Conservation (phyloP, 148 eudicot genomes). For the Fallopia convolvulus region DNA sequence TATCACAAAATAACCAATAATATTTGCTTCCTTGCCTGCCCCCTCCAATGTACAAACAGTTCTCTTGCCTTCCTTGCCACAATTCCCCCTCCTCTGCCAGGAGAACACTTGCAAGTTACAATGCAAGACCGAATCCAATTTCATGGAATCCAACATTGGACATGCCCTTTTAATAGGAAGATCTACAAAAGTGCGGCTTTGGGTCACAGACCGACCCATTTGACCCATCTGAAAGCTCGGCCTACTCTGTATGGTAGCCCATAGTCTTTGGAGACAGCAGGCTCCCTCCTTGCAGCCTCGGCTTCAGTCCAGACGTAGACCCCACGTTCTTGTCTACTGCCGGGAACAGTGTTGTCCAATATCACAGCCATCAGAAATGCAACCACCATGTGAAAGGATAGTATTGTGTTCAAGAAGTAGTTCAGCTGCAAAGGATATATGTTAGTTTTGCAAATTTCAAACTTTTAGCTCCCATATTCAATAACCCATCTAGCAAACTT, state of each 20-base stretch:
- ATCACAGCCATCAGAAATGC: conserved; percentile 84
- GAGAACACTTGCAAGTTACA: neutral
- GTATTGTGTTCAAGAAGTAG: conserved; percentile 68
- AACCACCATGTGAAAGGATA: conserved; percentile 90
- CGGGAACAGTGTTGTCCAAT: conserved; percentile 91
- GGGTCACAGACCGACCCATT: conserved; percentile 81
- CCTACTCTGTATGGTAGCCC: conserved; percentile 83
- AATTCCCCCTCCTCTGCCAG: neutral
- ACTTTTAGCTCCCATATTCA: neutral
- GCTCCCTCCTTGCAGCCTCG: conserved; percentile 85
- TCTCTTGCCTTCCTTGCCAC: neutral
- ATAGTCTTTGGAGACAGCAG: conserved; percentile 81
- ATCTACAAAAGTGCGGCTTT: neutral
- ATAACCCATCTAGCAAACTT: no score
- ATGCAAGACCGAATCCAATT: neutral
- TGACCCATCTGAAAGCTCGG: conserved; percentile 88
- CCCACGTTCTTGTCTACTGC: conserved; percentile 86
- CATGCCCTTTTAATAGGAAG: neutral
- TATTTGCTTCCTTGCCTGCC: neutral
- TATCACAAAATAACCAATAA: conserved; percentile 1
- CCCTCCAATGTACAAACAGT: conserved; percentile 6
- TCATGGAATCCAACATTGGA: neutral
- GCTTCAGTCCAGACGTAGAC: conserved; percentile 91
- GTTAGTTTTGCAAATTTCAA: neutral
- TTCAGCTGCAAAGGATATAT: conserved; percentile 53